Conservation (phyloP, 257 asterid genomes). For the Scutellaria baicalensis region DNA sequence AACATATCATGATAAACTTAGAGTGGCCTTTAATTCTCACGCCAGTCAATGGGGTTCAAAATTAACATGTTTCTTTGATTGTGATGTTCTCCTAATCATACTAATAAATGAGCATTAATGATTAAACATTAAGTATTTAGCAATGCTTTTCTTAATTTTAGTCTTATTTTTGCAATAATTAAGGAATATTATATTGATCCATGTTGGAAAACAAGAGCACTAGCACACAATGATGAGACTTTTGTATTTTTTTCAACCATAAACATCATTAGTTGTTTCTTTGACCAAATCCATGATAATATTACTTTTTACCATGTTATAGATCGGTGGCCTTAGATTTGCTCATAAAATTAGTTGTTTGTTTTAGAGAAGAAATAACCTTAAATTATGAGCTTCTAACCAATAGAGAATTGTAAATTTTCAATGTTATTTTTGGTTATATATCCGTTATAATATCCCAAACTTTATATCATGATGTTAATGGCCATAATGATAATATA, state of each 20-base stretch:
- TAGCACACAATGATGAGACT: conserved; percentile 6
- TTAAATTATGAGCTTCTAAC: background rate
- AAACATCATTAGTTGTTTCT: conserved; percentile 16
- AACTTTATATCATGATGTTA: too few species aligned
- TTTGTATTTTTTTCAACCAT: conserved; percentile 17
- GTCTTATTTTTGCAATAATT: background rate
- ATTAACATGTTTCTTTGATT: conserved; percentile 21
- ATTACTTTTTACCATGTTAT: conserved; percentile 3
- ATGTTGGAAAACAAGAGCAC: conserved; percentile 7
- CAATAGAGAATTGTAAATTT: background rate
- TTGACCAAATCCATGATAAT: conserved; percentile 9
- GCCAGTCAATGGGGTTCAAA: conserved; percentile 30
- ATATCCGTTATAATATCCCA: too few species aligned
- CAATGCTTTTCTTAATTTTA: background rate
- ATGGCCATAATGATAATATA: background rate
- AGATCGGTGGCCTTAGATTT: conserved; percentile 8
- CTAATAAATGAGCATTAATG: conserved; percentile 3
- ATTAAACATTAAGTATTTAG: conserved; percentile 5
- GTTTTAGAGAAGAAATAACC: background rate
- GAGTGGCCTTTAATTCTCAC: background rate
- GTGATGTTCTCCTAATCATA: conserved; percentile 3
- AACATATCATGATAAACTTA: background rate
- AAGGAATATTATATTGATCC: conserved; percentile 1
- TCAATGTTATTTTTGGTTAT: too few species aligned
- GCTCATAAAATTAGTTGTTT: background rate